A percentile compares a stretch with the other conserved stretches of the same genome.
phyloP scores from a whole-genome alignment of 176 grass and related monocot species.

The Hordeum vulgare region DNA sequence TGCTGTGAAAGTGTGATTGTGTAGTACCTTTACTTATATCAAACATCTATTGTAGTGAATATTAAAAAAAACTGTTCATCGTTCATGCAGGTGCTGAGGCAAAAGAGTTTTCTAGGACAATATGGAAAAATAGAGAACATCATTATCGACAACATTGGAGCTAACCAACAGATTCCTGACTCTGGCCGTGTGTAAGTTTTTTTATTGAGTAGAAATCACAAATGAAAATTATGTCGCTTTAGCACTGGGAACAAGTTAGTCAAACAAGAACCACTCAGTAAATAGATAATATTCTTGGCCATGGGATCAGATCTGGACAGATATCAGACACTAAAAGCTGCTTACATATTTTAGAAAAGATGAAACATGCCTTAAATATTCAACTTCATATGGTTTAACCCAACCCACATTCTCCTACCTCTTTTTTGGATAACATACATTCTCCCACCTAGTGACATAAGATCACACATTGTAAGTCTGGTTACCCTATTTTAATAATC shows the following conservation, averaged over 20 bases:
- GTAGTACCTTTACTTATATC: background rate
- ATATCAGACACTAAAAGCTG: background rate
- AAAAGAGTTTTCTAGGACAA: slow-evolving; percentile 51
- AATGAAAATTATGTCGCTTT: background rate
- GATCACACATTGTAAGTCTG: background rate
- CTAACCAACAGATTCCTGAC: slow-evolving; percentile 42
- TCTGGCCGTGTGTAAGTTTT: slow-evolving; percentile 56
- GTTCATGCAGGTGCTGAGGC: slow-evolving; percentile 41
- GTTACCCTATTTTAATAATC: background rate
- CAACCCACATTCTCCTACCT: background rate
- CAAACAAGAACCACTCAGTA: background rate
- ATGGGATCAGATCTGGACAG: background rate
- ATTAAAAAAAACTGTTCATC: background rate
- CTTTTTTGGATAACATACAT: background rate
- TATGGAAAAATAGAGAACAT: slow-evolving; percentile 69
- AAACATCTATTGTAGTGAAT: background rate
- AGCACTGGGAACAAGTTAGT: background rate
- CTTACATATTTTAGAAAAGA: background rate
- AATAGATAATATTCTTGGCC: background rate
- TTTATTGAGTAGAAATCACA: background rate
- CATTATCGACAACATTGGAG: slow-evolving; percentile 51
- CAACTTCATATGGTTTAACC: background rate
- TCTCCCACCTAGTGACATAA: background rate
- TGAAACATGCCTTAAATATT: background rate
- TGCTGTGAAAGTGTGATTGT: background rate